Evolutionary conservation across 2,329 filamentous ascomycete genomes (phyloP), one percentile per base, ranked within the genome.

Genomic region (Apiospora aurea): DNA sequence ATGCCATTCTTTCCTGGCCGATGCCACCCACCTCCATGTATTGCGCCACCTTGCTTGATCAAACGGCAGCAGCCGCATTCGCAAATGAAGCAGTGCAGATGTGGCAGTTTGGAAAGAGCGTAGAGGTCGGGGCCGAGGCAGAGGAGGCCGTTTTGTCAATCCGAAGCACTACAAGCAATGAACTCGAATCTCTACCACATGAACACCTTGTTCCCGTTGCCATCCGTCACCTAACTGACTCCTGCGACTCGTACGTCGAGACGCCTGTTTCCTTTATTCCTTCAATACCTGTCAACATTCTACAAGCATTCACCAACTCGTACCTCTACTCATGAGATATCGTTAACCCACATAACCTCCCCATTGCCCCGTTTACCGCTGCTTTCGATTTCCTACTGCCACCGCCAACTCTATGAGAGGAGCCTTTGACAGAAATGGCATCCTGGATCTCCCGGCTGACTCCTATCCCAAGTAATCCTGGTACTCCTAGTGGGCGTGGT

Each of bases 371-470:
- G 4, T n/a, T 4, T 11, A 41, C 34, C 41, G n/a, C 29, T 41
- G 41, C 34, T 34, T 64, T 16, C 21, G 3, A 38, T 14, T 14
- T 24, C 11, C 34, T 14, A n/a, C 34, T 41, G 18, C 34, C 7
- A 24, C n/a, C 18, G 26, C 51, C 14, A 29, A 57, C 26, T 34
- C 26, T 57, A 34, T 2, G 11, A 29, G 51, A 57, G 26, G 51
- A 64, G 4, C 57, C 57, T 38, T 21, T 21, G 34, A 18, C 34
- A 16, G 41, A 38, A 6, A 64, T 64, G 57, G 10, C 57, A n/a
- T 64, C 57, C 16, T 64, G 57, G 57, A 34, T 64, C 13, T 64
- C 57, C 34, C 11, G 57, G 34, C 10, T 64, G 34, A 64, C 57
- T 64, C 57, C 44, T 21, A 38, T 5, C 34, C 34, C 34, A 6